Evolutionary conservation across 1,139 yeast genomes (phyloP).

Genomic region (Candida sanyaensis): DNA sequence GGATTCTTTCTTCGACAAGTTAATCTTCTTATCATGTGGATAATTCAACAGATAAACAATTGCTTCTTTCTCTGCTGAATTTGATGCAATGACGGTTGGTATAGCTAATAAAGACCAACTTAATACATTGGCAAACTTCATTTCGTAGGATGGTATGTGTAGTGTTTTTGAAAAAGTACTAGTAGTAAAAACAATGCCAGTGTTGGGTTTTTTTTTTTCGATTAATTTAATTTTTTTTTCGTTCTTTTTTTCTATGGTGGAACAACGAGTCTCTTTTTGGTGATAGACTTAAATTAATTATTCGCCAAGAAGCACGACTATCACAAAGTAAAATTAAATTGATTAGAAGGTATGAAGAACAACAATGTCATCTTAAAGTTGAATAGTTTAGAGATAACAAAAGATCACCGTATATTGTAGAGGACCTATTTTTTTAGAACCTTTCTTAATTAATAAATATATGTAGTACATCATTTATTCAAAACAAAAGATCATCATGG

Average conservation of each 20-base stretch:
- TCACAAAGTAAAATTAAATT: background rate
- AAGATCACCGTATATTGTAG: too few relatives aligned
- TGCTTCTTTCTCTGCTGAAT: background rate
- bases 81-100: background rate
- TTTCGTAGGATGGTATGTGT: background rate
- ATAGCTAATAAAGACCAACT: slow-evolving; percentile 13
- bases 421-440: too few relatives aligned
- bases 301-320: too few relatives aligned
- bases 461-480: too few relatives aligned
- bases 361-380: too few relatives aligned
- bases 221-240: background rate
- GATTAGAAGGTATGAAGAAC: too few relatives aligned
- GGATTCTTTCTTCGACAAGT: slow-evolving; percentile 12
- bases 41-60: slow-evolving; percentile 23
- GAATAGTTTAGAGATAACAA: too few relatives aligned
- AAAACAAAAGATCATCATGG: too few relatives aligned
- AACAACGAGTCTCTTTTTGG: too few relatives aligned
- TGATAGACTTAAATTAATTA: too few relatives aligned
- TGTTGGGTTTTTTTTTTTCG: background rate
- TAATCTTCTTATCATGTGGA: slow-evolving; percentile 3
- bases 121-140: slow-evolving; percentile 17
- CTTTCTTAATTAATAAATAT: too few relatives aligned
- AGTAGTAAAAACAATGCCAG: background rate
- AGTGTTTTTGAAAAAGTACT: background rate
- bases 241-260: background rate